Percentiles rank a stretch among this genome's conserved stretches.
Evolutionary conservation across 1,284 basidiomycete species (phyloP).

Genomic region (Coniferiporia weirii): DNA sequence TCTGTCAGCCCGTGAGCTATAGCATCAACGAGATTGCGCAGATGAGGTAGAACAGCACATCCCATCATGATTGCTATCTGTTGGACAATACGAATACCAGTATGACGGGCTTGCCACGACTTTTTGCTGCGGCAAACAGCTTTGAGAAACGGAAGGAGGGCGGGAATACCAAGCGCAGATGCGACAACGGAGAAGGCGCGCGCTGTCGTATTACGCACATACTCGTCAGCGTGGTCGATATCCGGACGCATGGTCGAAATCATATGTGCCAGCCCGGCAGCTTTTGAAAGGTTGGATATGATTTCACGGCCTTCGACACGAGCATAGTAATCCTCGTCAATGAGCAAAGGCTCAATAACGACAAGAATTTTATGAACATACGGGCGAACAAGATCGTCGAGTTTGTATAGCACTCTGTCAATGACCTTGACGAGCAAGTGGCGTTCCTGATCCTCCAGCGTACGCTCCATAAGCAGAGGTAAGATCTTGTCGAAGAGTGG

Average conservation of each 20-base stretch:
- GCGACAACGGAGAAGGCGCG: conserved; percentile 99
- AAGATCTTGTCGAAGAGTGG: conserved; percentile 99
- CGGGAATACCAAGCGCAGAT: conserved; percentile 96
- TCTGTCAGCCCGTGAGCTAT: conserved; percentile 95
- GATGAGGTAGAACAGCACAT: conserved; percentile 95
- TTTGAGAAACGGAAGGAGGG: conserved; percentile 95
- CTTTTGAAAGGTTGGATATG: conserved; percentile 98
- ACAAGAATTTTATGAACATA: conserved; percentile 99
- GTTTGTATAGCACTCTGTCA: conserved; percentile 97
- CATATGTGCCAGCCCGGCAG: conserved; percentile 99
- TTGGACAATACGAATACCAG: conserved; percentile 98
- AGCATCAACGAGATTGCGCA: conserved; percentile 94
- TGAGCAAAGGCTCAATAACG: conserved; percentile 97
- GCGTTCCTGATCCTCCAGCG: conserved; percentile 97
- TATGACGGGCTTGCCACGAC: conserved; percentile 99
- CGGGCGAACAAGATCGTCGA: conserved; percentile 97
- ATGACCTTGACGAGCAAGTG: conserved; percentile 99
- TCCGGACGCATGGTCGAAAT: conserved; percentile 99
- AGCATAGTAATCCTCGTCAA: conserved; percentile 99
- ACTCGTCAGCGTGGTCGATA: conserved; percentile 99
- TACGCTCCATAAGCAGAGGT: conserved; percentile 97
- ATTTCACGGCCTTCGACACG: conserved; percentile 99
- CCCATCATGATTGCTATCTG: conserved; percentile 99
- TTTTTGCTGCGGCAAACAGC: conserved; percentile 99
- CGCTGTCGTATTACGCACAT: conserved; percentile 98